Base-by-base conservation (phyloP, 768 basidiomycete genomes). In the Dioszegia hungarica region DNA sequence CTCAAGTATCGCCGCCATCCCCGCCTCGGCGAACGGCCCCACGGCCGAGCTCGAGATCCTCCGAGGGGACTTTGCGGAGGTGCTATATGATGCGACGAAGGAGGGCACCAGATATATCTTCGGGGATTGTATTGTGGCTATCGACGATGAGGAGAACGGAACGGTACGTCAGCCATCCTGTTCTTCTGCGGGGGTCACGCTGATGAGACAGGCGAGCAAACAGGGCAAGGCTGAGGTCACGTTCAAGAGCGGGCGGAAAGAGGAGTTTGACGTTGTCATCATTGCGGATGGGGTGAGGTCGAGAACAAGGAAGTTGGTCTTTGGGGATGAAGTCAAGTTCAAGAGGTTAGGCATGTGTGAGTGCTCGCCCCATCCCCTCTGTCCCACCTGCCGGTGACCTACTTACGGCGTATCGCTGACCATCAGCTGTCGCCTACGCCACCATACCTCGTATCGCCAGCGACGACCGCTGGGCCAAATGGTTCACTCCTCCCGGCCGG, bases 331-430 rank as follows among this genome's bases (percentile, higher is more conserved):
- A 19, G 40, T 24, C 2, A 22, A 48, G 34, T 50, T 52, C 41
- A 61, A 54, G 33, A 40, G 49, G 45, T 29, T 61, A 8, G 45
- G 45, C 5, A 19, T 11, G 34, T 57, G 56, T 61, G 33, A 53
- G 55, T 56, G 27, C 54, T 17, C n/a, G 9, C n/a, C n/a, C n/a
- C n/a, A n/a, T n/a, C n/a, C n/a, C n/a, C n/a, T n/a, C n/a, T n/a
- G n/a, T n/a, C n/a, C n/a, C n/a, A n/a, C n/a, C n/a, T n/a, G n/a
- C n/a, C n/a, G n/a, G n/a, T n/a, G n/a, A 25, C 25, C 17, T 24
- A 6, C 31, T 33, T 33, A 6, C 14, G 31, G 31, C 8, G 6
- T 14, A 3, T 29, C 5, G 45, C 45, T 46, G 45, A 46, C 25
- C 3, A 33, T 33, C 28, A 46, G 45, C 27, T 9, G n/a, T 29